These are phyloP conservation scores for Brettanomyces custersianus DNA, from an alignment of 805 yeast genomes.

Conservation along the genomic window DNA sequence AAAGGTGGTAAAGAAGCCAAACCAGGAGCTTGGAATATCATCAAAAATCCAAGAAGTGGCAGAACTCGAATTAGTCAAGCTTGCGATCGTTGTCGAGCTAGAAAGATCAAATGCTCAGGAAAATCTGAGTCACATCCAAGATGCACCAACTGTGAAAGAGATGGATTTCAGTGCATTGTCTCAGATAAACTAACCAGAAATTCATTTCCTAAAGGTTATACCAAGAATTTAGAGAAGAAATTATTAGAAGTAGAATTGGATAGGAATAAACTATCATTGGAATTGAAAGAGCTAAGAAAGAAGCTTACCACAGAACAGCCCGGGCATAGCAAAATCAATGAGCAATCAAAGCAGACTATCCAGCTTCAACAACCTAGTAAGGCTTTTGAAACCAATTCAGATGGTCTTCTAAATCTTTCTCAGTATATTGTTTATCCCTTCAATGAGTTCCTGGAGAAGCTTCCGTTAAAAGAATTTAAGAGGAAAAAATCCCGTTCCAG, in stretches of 20 bases:
- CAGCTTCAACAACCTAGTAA: neutral
- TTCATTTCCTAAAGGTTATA: conserved; percentile 75
- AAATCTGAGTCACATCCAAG: conserved; percentile 38
- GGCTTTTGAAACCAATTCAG: conserved; percentile 9
- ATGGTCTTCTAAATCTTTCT: conserved; percentile 19
- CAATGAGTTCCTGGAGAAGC: conserved; percentile 14
- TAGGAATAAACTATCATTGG: conserved; percentile 30
- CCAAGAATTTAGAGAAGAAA: conserved; percentile 62
- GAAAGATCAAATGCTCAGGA: conserved; percentile 73
- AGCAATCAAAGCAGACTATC: neutral
- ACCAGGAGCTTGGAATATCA: conserved; percentile 28
- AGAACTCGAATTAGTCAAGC: conserved; percentile 61
- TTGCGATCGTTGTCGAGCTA: conserved; percentile 71
- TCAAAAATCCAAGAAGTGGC: conserved; percentile 28
- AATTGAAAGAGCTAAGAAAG: conserved; percentile 16
- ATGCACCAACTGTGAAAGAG: conserved; percentile 58
- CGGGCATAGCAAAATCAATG: neutral
- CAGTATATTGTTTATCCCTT: conserved; percentile 21
- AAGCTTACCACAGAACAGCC: neutral
- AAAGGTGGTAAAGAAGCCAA: no score
- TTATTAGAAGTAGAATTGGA: conserved; percentile 54
- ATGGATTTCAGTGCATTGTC: conserved; percentile 61
- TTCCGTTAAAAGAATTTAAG: conserved; percentile 20
- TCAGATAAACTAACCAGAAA: conserved; percentile 67
- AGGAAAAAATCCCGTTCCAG: conserved; percentile 18